These are phyloP conservation scores for Suillus clintonianus DNA, from an alignment of 768 basidiomycete genomes.

Conservation along the genomic window DNA sequence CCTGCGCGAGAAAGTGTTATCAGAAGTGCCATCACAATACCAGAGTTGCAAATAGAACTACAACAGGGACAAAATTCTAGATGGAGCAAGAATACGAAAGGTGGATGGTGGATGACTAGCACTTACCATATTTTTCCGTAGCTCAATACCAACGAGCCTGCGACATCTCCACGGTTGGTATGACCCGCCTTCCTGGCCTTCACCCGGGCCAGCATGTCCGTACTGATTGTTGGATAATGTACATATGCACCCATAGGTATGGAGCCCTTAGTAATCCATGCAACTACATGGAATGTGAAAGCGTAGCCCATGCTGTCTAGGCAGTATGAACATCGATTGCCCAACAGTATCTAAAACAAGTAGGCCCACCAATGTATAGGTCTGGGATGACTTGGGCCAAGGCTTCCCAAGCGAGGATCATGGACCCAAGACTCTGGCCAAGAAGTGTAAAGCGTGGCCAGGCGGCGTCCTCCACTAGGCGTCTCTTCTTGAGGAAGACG, in stretches of 20 bases:
- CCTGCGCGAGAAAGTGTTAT: constrained; percentile 36
- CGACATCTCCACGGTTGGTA: constrained; percentile 60
- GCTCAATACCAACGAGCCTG: constrained; percentile 52
- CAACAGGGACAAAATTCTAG: not conserved
- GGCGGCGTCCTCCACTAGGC: constrained; percentile 74
- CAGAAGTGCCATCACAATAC: not conserved
- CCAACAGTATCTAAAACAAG: not conserved
- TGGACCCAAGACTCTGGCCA: constrained; percentile 88
- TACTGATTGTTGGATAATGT: constrained; percentile 96
- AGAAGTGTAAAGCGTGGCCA: constrained; percentile 93
- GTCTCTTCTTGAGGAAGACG: constrained; percentile 72
- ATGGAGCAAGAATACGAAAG: not conserved
- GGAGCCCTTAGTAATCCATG: constrained; percentile 49
- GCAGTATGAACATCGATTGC: constrained; percentile 8
- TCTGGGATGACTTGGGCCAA: constrained; percentile 81
- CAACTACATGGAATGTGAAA: constrained; percentile 84
- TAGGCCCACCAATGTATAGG: constrained; percentile 77
- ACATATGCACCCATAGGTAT: constrained; percentile 88
- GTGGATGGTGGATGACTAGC: not conserved
- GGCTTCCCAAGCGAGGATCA: constrained; percentile 83
- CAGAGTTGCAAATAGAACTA: not conserved
- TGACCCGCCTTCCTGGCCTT: constrained; percentile 57
- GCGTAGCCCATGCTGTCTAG: constrained; percentile 98
- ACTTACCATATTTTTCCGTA: constrained; percentile 64
- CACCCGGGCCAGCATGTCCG: constrained; percentile 90